Percentiles rank a stretch among this genome's conserved stretches.
Conservation (phyloP, 1,284 basidiomycete species). For the Trichosporon faecale region DNA sequence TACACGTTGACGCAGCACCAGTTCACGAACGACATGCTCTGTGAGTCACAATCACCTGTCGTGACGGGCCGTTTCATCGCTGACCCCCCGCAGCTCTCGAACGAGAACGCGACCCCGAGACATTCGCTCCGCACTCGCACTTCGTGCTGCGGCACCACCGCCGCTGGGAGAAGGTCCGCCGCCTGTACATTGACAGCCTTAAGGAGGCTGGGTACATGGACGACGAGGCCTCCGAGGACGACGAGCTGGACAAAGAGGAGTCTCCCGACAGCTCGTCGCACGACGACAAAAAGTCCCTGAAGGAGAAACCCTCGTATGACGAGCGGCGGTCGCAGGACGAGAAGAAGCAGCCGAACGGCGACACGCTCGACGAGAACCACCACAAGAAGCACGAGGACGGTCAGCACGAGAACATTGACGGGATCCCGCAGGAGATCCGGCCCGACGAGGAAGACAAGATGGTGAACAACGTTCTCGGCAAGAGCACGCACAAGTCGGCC, state of each 20-base stretch:
- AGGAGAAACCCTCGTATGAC: too few species aligned
- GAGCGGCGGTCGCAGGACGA: neutral
- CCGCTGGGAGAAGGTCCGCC: constrained; percentile 32
- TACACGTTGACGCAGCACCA: constrained; percentile 25
- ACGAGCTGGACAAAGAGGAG: neutral
- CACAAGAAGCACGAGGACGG: neutral
- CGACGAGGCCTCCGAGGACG: constrained; percentile 9
- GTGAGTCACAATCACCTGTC: neutral
- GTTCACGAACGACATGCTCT: constrained; percentile 10
- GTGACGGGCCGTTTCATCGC: neutral
- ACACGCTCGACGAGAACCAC: neutral
- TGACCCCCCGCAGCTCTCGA: constrained; percentile 7
- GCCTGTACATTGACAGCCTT: constrained; percentile 16
- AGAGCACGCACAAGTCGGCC: neutral
- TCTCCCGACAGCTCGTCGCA: neutral
- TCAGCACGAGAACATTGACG: neutral
- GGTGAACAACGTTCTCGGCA: neutral
- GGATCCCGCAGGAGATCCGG: neutral
- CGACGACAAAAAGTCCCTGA: neutral
- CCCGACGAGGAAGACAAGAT: neutral
- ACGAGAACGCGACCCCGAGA: constrained; percentile 32
- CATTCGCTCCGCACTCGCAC: constrained; percentile 46
- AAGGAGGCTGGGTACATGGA: constrained; percentile 8
- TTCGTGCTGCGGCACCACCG: constrained; percentile 40
- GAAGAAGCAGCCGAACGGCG: neutral